Evolutionary conservation across 2,329 filamentous ascomycete genomes (phyloP), one percentile per base, ranked within the genome.

Genomic region (Aspergillus phoenicis): DNA sequence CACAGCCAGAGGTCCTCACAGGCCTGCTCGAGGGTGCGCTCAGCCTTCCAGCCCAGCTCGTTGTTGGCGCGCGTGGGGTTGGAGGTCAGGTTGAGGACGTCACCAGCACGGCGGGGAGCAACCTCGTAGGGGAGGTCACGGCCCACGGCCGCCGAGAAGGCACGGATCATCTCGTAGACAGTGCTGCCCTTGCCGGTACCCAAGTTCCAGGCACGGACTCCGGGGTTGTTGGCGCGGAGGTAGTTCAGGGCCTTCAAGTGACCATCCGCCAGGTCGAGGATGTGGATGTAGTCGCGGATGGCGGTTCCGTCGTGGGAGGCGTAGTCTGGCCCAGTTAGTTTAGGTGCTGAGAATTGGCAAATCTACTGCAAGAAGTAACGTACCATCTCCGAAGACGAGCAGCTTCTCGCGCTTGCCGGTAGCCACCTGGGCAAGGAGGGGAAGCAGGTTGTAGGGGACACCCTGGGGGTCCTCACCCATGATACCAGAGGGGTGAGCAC

Each of bases 391-490:
- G 75, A 96, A 99, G 10, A 99, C 93, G 62, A 97, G 81, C 55
- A 99, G 84, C 84, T 97, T 97, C 73, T 96, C 91, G 66, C 94
- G 87, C 75, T 97, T 93, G 70, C 95, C 95, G 30, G 95, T 96
- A 13, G 95, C 95, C 48, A 99, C 95, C 82, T 98, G 93, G 59
- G 94, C 95, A 24, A 99, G 86, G 62, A 99, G 84, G 17, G 95
- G 95, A 47, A 99, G 87, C 65, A 99, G 84, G 82, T 99, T 99
- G 85, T 92, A 98, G 1, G 95, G 95, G 22, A 97, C 87, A 62
- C 95, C 95, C 77, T 96, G 89, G 49, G 95, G 95, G 78, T 99
- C 95, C 82, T 99, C 95, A 69, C 95, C 95, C 93, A 99, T 97
- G 78, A 99, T 88, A 60, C 95, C 96, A 71, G 87, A 94, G 52